A percentile compares a stretch with the other conserved stretches of the same genome.
Conservation (phyloP, 768 basidiomycete species). For the Mrakia gelida region DNA sequence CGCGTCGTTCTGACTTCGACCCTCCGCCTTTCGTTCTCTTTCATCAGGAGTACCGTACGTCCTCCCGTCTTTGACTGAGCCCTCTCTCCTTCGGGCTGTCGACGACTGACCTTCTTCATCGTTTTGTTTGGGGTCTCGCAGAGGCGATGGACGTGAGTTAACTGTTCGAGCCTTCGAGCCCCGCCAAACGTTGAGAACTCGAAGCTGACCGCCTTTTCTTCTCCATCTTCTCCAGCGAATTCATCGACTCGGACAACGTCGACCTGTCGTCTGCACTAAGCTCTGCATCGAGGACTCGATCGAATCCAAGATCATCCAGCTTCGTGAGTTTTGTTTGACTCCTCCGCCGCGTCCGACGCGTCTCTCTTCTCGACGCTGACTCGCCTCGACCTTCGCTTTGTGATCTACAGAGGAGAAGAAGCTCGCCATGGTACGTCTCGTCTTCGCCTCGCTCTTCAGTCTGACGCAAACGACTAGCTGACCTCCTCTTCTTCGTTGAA, state of each 20-base stretch:
- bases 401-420: slow-evolving; percentile 90
- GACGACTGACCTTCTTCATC: background rate
- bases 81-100: background rate
- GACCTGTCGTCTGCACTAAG: slow-evolving; percentile 90
- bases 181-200: background rate
- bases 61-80: background rate
- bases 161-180: too few species aligned
- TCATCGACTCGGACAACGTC: slow-evolving; percentile 88
- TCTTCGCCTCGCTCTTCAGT: background rate
- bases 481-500: background rate
- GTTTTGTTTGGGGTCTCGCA: background rate
- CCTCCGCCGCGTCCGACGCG: slow-evolving; percentile 3
- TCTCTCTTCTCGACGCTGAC: slow-evolving; percentile 5
- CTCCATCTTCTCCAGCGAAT: slow-evolving; percentile 58
- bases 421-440: slow-evolving; percentile 42
- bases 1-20: background rate
- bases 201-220: background rate
- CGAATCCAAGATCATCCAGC: slow-evolving; percentile 88
- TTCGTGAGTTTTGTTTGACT: slow-evolving; percentile 39
- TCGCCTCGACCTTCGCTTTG: background rate
- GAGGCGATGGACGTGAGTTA: slow-evolving; percentile 23
- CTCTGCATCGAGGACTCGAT: slow-evolving; percentile 94
- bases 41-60: slow-evolving; percentile 7
- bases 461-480: background rate
- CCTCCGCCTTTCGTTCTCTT: background rate